phyloP scores from a whole-genome alignment of 2,329 filamentous ascomycete genomes.

The Cylindrodendrum hubeiense region DNA sequence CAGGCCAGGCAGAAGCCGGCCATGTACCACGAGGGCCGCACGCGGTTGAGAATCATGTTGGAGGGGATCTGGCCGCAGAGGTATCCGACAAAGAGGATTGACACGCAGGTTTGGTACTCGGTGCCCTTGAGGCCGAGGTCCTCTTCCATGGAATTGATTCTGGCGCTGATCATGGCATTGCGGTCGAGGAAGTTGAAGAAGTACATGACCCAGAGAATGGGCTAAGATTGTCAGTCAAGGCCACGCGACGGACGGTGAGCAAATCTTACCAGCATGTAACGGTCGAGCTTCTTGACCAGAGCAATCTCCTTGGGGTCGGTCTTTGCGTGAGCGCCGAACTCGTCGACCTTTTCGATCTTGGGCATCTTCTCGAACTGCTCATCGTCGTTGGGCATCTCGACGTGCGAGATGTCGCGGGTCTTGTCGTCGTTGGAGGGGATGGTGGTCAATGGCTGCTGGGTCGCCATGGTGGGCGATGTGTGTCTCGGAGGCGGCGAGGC shows the following conservation, averaged over 20 bases:
- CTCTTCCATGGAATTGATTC: constrained; percentile 65
- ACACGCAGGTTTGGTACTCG: constrained; percentile 51
- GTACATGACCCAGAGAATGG: constrained; percentile 56
- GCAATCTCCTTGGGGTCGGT: constrained; percentile 34
- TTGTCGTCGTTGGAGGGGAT: background rate
- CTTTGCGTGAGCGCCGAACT: constrained; percentile 37
- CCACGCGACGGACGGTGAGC: too few relatives aligned
- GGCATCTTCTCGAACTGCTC: constrained; percentile 24
- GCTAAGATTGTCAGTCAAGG: constrained; percentile 30
- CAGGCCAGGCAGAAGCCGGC: constrained; percentile 51
- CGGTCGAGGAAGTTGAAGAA: constrained; percentile 59
- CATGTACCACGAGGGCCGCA: constrained; percentile 60
- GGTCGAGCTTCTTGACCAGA: constrained; percentile 25
- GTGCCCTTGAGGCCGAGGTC: constrained; percentile 61
- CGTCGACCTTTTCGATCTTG: constrained; percentile 31
- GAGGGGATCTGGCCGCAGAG: constrained; percentile 51
- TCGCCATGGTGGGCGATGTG: constrained; percentile 23
- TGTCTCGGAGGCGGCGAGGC: background rate
- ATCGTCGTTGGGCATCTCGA: constrained; percentile 35
- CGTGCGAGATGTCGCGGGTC: constrained; percentile 18
- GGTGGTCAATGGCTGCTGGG: constrained; percentile 22
- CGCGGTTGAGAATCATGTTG: constrained; percentile 56
- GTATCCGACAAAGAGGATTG: constrained; percentile 54
- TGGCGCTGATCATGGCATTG: constrained; percentile 69
- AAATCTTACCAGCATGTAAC: constrained; percentile 16